Conservation (phyloP, 257 asterid species). For the Rhazya stricta region DNA sequence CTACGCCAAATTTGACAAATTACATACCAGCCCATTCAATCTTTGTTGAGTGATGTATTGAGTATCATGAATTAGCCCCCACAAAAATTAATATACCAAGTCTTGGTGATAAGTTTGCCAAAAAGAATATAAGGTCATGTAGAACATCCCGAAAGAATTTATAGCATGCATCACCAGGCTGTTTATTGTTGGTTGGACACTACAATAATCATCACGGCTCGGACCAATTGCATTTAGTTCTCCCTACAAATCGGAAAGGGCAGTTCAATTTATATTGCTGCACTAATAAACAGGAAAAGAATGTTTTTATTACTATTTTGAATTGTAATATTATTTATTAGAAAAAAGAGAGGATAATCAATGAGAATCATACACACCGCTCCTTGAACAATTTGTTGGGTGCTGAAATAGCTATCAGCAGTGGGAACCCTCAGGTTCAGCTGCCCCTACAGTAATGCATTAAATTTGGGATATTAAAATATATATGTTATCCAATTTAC, state of each 20-base stretch:
- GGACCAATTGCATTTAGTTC: conserved; percentile 21
- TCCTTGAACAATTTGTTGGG: conserved; percentile 18
- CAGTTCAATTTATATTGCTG: background rate
- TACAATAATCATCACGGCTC: conserved; percentile 8
- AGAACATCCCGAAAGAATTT: conserved; percentile 9
- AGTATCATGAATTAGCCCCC: conserved; percentile 25
- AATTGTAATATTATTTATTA: background rate
- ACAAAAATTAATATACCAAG: conserved; percentile 10
- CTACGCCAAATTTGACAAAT: background rate
- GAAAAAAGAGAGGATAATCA: background rate
- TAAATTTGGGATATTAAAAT: conserved; percentile 6
- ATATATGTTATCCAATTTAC: background rate
- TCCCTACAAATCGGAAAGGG: conserved; percentile 20
- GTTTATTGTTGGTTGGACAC: conserved; percentile 19
- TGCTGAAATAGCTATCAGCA: conserved; percentile 13
- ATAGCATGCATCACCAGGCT: conserved; percentile 24
- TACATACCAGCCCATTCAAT: conserved; percentile 22
- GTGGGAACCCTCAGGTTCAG: conserved; percentile 21
- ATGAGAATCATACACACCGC: conserved; percentile 12
- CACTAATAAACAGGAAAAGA: background rate
- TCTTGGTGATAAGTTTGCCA: background rate
- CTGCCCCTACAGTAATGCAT: conserved; percentile 18
- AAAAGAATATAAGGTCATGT: background rate
- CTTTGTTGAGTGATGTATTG: conserved; percentile 20
- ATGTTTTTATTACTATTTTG: background rate